Conservation (phyloP, 169 alveolate species). For the Plasmodium ovale region DNA sequence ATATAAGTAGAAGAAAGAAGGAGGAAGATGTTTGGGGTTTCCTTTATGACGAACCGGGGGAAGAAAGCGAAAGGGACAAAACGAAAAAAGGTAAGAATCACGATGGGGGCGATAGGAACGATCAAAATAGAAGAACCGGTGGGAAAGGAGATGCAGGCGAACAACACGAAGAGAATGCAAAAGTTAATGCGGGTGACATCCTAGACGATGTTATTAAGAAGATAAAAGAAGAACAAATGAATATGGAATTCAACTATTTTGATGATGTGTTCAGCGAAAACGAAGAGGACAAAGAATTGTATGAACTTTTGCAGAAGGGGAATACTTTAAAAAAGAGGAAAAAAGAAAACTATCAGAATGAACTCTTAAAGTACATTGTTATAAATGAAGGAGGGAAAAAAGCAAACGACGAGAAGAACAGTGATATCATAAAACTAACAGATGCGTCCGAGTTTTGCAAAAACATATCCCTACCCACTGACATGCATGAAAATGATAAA, state of each 20-base stretch:
- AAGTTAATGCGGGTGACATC: neutral
- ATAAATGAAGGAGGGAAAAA: slow-evolving; percentile 42
- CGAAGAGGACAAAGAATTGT: slow-evolving; percentile 64
- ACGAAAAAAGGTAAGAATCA: neutral
- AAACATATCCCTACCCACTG: slow-evolving; percentile 51
- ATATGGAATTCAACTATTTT: slow-evolving; percentile 35
- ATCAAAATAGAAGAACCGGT: neutral
- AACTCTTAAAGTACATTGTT: slow-evolving; percentile 45
- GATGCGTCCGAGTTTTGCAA: slow-evolving; percentile 70
- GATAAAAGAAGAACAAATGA: slow-evolving; percentile 44
- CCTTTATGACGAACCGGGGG: slow-evolving; percentile 27
- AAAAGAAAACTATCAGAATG: slow-evolving; percentile 54
- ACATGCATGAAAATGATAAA: slow-evolving; percentile 29
- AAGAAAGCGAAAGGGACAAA: neutral
- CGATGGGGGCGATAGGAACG: neutral
- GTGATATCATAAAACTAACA: slow-evolving; percentile 38
- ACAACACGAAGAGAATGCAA: neutral
- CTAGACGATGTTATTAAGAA: slow-evolving; percentile 65
- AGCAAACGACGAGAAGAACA: slow-evolving; percentile 5
- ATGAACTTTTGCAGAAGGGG: slow-evolving; percentile 55
- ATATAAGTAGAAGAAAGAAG: slow-evolving; percentile 55
- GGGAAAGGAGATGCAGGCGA: neutral
- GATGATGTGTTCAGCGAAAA: slow-evolving; percentile 33
- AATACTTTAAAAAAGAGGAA: slow-evolving; percentile 41
- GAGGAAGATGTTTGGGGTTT: slow-evolving; percentile 64